Percentiles rank a stretch among this genome's conserved stretches.
Conservation (phyloP, 176 grass and related monocot species). For the Dactylis glomerata region DNA sequence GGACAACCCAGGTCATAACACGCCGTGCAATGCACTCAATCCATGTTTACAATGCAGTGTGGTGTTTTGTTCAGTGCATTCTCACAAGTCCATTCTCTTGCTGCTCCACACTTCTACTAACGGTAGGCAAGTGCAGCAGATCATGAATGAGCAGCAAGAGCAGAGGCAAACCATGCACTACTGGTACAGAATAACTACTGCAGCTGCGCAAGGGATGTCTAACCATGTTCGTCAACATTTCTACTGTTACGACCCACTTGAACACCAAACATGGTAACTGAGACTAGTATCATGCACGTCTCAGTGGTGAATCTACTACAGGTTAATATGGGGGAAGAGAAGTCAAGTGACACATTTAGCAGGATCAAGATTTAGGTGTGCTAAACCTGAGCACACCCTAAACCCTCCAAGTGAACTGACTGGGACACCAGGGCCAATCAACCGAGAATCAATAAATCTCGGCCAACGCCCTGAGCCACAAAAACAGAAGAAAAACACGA, state of each 20-base stretch:
- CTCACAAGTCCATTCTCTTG: background rate
- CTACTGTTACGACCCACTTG: background rate
- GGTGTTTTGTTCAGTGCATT: background rate
- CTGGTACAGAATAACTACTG: constrained; percentile 16
- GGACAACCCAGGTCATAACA: background rate
- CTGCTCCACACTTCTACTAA: background rate
- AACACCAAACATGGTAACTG: background rate
- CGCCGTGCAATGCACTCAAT: background rate
- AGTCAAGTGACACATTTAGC: background rate
- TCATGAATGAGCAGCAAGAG: background rate
- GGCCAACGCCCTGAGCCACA: background rate
- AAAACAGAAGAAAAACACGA: background rate
- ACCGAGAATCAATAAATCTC: background rate
- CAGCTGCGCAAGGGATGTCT: background rate
- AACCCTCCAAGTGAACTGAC: background rate
- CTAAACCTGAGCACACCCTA: background rate
- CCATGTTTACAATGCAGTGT: background rate
- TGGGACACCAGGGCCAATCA: background rate
- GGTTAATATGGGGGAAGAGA: background rate
- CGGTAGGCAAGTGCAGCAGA: background rate
- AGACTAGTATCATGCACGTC: background rate
- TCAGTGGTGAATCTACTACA: background rate
- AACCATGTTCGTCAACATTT: background rate
- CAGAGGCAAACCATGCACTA: background rate
- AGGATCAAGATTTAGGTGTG: background rate